These are phyloP conservation scores for Blastocladiella emersonii DNA, from an alignment of 371 early-diverging fungal species.

Conservation along the genomic window DNA sequence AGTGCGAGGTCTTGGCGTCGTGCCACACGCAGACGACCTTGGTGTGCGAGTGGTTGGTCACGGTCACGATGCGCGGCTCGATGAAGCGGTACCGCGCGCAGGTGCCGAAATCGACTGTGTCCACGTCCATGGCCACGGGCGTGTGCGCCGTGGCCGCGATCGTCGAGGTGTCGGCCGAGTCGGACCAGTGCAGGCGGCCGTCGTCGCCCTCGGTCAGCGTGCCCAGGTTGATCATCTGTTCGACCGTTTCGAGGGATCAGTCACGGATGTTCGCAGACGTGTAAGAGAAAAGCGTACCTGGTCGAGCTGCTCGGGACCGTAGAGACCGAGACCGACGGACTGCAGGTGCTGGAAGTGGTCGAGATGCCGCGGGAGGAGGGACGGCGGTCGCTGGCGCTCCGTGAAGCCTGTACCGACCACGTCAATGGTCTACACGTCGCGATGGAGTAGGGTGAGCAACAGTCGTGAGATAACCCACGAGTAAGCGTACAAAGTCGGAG, in stretches of 20 bases:
- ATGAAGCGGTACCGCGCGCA: slow-evolving; percentile 27
- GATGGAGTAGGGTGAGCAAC: neutral
- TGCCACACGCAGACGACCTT: slow-evolving; percentile 35
- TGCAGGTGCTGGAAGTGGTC: slow-evolving; percentile 20
- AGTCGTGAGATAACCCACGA: neutral
- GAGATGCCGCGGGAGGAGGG: slow-evolving; percentile 22
- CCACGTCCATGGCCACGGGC: slow-evolving; percentile 21
- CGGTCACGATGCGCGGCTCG: slow-evolving; percentile 20
- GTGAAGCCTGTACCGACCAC: slow-evolving; percentile 32
- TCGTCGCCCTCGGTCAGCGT: slow-evolving; percentile 12
- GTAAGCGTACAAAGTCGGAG: slow-evolving; percentile 20
- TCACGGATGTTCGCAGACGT: neutral
- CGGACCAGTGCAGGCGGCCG: slow-evolving; percentile 16
- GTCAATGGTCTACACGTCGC: slow-evolving; percentile 18
- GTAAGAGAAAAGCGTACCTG: slow-evolving; percentile 15
- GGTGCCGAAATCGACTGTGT: slow-evolving; percentile 30
- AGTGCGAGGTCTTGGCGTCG: slow-evolving; percentile 12
- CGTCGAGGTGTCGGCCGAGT: slow-evolving; percentile 6
- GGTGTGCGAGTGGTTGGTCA: slow-evolving; percentile 29
- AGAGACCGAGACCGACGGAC: slow-evolving; percentile 23
- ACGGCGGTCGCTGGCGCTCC: slow-evolving; percentile 28
- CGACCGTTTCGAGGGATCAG: slow-evolving; percentile 24
- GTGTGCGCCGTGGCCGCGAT: slow-evolving; percentile 8
- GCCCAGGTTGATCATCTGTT: slow-evolving; percentile 30
- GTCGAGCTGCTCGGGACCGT: slow-evolving; percentile 33